These are phyloP conservation scores for Hirsutella thompsonii DNA, from an alignment of 2,329 filamentous ascomycete species.

Conservation along the genomic window DNA sequence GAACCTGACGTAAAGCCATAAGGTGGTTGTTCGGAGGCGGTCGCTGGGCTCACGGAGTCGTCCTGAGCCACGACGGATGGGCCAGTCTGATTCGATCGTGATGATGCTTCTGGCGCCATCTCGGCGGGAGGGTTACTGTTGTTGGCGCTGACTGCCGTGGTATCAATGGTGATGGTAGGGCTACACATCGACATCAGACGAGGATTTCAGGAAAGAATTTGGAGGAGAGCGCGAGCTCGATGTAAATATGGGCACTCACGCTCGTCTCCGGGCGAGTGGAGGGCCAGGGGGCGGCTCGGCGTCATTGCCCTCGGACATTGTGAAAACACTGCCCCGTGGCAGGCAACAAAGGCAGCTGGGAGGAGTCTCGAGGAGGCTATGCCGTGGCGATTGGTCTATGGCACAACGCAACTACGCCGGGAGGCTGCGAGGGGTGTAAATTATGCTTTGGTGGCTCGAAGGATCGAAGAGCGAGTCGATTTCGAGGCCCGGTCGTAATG, in stretches of 20 bases:
- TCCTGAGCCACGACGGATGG: constrained; percentile 24
- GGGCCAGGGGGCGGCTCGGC: constrained; percentile 8
- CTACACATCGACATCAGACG: constrained; percentile 16
- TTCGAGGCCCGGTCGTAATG: background rate
- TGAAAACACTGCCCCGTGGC: constrained; percentile 8
- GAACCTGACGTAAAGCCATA: constrained; percentile 13
- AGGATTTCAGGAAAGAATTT: background rate
- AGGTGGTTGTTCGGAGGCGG: constrained; percentile 17
- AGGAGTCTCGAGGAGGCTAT: constrained; percentile 4
- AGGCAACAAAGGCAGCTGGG: too few relatives aligned
- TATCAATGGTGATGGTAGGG: constrained; percentile 43
- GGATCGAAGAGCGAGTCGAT: background rate
- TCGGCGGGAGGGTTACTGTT: constrained; percentile 10
- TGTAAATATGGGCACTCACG: constrained; percentile 18
- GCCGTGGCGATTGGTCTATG: background rate
- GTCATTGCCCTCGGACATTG: constrained; percentile 11
- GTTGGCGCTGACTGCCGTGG: constrained; percentile 24
- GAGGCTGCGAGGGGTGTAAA: background rate
- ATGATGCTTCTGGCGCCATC: constrained; percentile 12
- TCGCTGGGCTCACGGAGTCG: constrained; percentile 26
- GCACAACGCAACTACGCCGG: background rate
- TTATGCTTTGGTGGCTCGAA: background rate
- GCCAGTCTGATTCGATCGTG: constrained; percentile 6
- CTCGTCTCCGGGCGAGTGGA: constrained; percentile 18
- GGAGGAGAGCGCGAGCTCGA: background rate